phyloP scores from a whole-genome alignment of 73 alveolate genomes.

The Breviolum minutum region DNA sequence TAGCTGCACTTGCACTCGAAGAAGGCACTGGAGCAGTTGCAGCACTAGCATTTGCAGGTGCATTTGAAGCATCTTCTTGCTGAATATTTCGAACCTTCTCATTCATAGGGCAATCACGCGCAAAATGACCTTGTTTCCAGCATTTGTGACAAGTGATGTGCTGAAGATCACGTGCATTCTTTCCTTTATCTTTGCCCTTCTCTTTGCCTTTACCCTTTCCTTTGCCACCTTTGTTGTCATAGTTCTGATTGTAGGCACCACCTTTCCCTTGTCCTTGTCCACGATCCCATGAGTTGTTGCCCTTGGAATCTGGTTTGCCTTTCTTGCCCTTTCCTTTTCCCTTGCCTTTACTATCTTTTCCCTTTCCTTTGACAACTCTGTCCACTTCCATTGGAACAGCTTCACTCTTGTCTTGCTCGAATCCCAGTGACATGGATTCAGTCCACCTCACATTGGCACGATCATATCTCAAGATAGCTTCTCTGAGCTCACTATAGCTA shows the following conservation, averaged over 20 bases:
- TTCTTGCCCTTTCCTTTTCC: neutral
- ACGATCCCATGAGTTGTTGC: neutral
- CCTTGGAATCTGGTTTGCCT: neutral
- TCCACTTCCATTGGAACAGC: neutral
- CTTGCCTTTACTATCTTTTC: neutral
- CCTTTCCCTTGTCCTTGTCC: too few species aligned
- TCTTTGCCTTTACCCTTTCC: neutral
- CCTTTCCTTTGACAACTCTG: too few species aligned
- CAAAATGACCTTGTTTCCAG: neutral
- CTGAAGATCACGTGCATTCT: too few species aligned
- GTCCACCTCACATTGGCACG: neutral
- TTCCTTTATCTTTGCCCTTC: neutral
- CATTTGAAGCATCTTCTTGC: too few species aligned
- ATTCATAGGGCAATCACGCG: neutral
- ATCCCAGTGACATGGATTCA: neutral
- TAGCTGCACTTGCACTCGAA: neutral
- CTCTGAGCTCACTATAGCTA: neutral
- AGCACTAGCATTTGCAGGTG: neutral
- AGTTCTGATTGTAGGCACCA: too few species aligned
- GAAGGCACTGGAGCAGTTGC: neutral
- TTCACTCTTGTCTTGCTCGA: neutral
- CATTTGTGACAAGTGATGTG: neutral
- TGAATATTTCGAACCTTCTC: neutral
- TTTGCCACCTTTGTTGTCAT: neutral
- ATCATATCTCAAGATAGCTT: too few species aligned